Evolutionary conservation across 2,329 filamentous ascomycete species (phyloP).

Genomic region (Phaeosphaeria sp.): DNA sequence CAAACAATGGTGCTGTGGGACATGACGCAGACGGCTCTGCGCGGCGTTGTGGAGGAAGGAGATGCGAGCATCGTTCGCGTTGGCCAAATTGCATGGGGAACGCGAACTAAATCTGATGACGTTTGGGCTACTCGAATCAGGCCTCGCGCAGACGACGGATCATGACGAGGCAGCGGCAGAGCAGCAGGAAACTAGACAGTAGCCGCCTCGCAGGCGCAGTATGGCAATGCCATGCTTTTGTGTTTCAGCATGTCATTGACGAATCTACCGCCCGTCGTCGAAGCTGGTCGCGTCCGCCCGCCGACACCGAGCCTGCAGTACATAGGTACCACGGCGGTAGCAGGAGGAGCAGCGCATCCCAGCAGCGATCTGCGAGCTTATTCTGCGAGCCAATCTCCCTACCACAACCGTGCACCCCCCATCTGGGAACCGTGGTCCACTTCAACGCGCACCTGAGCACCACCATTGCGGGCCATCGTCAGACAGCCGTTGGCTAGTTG

Average conservation of each 20-base stretch:
- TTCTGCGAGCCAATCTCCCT: slow-evolving; percentile 18
- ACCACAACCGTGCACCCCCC: no score
- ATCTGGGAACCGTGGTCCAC: no score
- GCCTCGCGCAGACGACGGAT: background rate
- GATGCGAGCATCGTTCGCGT: background rate
- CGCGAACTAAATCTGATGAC: slow-evolving; percentile 6
- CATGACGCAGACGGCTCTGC: slow-evolving; percentile 23
- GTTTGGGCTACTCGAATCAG: no score
- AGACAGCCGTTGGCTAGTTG: background rate
- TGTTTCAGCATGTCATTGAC: no score
- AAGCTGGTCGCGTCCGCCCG: background rate
- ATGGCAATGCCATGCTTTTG: no score
- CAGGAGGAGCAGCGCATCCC: background rate
- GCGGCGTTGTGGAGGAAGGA: slow-evolving; percentile 8
- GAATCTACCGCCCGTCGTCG: no score
- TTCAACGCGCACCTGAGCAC: background rate
- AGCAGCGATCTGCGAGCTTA: background rate
- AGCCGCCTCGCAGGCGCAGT: no score
- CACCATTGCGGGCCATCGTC: background rate
- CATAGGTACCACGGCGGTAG: no score
- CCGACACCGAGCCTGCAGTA: no score
- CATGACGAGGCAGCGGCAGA: background rate
- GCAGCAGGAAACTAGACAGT: background rate
- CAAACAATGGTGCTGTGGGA: slow-evolving; percentile 18
- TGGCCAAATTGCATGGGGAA: slow-evolving; percentile 9